Base-by-base conservation (phyloP, 148 eudicot genomes). In the Silene uniflora region DNA sequence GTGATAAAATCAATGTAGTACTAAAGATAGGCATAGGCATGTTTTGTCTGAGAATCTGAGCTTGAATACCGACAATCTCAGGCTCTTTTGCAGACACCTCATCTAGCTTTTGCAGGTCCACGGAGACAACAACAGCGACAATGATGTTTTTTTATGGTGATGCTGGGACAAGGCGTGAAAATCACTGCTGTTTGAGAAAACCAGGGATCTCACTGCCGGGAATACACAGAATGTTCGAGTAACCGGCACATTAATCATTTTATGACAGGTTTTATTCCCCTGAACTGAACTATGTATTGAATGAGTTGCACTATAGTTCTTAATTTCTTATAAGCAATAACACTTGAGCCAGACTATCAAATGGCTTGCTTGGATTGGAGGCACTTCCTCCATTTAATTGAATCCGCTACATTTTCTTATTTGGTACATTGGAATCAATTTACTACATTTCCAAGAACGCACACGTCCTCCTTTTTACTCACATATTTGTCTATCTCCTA, bases 191-290 rank as follows among this genome's bases (percentile, higher is more conserved):
- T 68, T 32, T 52, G 77, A 78, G 85, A 79, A 81, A 89, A 84
- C 90, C 93, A 89, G n/a, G 90, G 56, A 89, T 87, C 63, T 72
- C 47, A 24, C 81, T 74, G 52, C 93, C 89, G 4, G 89, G 90
- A 71, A 86, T 18, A 55, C 85, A 79, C 55, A 89, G 56, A 73
- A 59, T 84, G 81, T 18, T 58, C 61, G 66, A 42, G 84, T 77
- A 78, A 46, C 84, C 90, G 87, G 88, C 77, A 84, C 65, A 75
- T 23, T 64, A 27, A 11, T 1, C 1, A 22, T 47, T 13, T 49
- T 23, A 52, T 23, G 60, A 68, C 16, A 67, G 13, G 12, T 12
- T 11, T 11, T 10, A 24, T 4, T 23, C 21, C 46, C 18, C 27
- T 27, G 7, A 16, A 11, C 2, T 62, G 23, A 22, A 62, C 19